Evolutionary conservation across 192 early-diverging fungal genomes (phyloP).

Genomic region (Phlyctochytrium arcticum): DNA sequence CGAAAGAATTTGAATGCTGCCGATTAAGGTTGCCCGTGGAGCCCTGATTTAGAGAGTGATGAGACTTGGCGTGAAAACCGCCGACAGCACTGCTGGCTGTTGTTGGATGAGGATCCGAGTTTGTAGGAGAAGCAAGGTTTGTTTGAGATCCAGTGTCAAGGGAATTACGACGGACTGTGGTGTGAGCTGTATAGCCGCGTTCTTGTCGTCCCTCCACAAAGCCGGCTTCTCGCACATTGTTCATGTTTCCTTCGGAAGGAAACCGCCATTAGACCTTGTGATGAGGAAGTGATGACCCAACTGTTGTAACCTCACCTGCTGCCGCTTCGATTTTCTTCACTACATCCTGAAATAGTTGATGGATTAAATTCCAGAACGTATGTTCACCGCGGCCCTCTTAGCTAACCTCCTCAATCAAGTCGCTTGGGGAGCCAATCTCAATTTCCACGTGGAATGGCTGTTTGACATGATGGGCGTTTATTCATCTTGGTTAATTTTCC

Average conservation of each 20-base stretch:
- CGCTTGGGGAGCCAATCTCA: slow-evolving; percentile 29
- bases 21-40: background rate
- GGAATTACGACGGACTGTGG: background rate
- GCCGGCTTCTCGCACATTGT: slow-evolving; percentile 12
- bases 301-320: too few species aligned
- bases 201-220: slow-evolving; percentile 18
- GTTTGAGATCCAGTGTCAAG: background rate
- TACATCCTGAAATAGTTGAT: background rate
- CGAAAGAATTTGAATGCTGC: background rate
- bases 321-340: slow-evolving; percentile 34
- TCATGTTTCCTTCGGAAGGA: background rate
- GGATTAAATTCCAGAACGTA: slow-evolving; percentile 4
- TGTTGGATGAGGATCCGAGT: too few species aligned
- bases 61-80: too few species aligned
- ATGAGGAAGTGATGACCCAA: background rate
- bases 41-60: background rate
- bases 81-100: too few species aligned
- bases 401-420: slow-evolving; percentile 25
- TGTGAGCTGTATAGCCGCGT: slow-evolving; percentile 15
- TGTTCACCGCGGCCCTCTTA: background rate
- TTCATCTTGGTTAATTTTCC: too few species aligned
- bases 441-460: slow-evolving; percentile 43
- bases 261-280: background rate
- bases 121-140: too few species aligned
- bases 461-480: too few species aligned